These are phyloP conservation scores for Ustilago curta DNA, from an alignment of 1,284 basidiomycete species.

Conservation along the genomic window DNA sequence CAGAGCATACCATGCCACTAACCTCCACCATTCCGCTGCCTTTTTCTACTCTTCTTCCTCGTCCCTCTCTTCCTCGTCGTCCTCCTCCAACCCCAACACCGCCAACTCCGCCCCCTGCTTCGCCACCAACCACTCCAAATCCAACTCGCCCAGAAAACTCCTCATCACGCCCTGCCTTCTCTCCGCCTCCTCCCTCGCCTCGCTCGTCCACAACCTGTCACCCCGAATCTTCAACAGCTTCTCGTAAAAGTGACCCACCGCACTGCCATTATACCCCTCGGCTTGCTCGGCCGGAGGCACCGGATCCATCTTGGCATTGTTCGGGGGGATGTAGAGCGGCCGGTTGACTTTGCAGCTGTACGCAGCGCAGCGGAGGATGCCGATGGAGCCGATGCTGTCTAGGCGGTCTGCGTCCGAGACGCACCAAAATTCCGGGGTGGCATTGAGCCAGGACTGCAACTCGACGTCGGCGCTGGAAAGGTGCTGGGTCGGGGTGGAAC, in stretches of 20 bases:
- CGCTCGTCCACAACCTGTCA: constrained; percentile 72
- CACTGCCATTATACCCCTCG: constrained; percentile 72
- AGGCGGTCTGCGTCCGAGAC: constrained; percentile 92
- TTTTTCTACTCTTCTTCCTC: constrained; percentile 11
- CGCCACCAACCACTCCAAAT: constrained; percentile 60
- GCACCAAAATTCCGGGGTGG: constrained; percentile 85
- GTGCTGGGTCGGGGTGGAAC: not conserved
- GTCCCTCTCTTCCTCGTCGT: no score
- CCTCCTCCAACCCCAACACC: constrained; percentile 7
- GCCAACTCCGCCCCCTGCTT: constrained; percentile 51
- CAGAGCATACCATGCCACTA: no score
- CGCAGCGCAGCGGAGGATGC: constrained; percentile 86
- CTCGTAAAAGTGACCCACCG: constrained; percentile 87
- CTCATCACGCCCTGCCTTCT: constrained; percentile 76
- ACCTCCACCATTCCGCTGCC: not conserved
- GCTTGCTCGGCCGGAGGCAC: constrained; percentile 52
- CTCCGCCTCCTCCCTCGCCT: constrained; percentile 78
- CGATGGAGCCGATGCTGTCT: constrained; percentile 91
- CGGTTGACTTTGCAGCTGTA: constrained; percentile 79
- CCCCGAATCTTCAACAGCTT: constrained; percentile 71
- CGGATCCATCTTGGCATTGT: constrained; percentile 34
- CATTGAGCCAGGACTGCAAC: constrained; percentile 76
- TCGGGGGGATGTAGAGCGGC: constrained; percentile 75
- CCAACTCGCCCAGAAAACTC: constrained; percentile 55
- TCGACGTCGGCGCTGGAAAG: constrained; percentile 15